A percentile compares a stretch with the other conserved stretches of the same genome.
phyloP scores from a whole-genome alignment of 192 early-diverging fungal genomes.

The Bifiguratus adelaidae region DNA sequence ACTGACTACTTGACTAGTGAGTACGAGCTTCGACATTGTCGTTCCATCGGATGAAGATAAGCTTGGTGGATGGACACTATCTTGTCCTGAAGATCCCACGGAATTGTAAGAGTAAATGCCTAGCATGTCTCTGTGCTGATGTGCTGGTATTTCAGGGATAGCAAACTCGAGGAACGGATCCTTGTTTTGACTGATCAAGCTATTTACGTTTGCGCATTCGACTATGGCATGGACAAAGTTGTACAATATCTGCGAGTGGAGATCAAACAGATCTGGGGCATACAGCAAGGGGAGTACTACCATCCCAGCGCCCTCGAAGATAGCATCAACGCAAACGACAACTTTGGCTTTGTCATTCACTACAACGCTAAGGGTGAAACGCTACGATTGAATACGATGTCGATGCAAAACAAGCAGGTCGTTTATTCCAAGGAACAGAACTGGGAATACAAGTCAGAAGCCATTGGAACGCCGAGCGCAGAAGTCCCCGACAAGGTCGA shows the following conservation, averaged over 20 bases:
- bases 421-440: too few species aligned
- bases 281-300: constrained; percentile 48
- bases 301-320: constrained; percentile 17
- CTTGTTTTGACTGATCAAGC: constrained; percentile 51
- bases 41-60: constrained; percentile 49
- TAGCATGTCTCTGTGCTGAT: too few species aligned
- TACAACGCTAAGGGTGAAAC: constrained; percentile 34
- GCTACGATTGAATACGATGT: constrained; percentile 35
- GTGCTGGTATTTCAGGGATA: not conserved
- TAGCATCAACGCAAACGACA: constrained; percentile 23
- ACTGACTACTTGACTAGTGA: constrained; percentile 11
- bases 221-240: constrained; percentile 58
- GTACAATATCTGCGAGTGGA: constrained; percentile 50
- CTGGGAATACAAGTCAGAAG: constrained; percentile 14
- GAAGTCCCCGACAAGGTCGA: not conserved
- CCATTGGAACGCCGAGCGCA: not conserved
- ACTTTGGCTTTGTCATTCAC: constrained; percentile 36
- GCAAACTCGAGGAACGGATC: constrained; percentile 50
- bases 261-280: constrained; percentile 34
- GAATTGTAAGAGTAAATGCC: constrained; percentile 18
- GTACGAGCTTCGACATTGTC: constrained; percentile 46
- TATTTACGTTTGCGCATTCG: constrained; percentile 56
- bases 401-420: constrained; percentile 26
- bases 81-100: constrained; percentile 40
- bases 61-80: constrained; percentile 51